phyloP scores from a whole-genome alignment of 306 rosid genomes.

The Sophora flavescens region DNA sequence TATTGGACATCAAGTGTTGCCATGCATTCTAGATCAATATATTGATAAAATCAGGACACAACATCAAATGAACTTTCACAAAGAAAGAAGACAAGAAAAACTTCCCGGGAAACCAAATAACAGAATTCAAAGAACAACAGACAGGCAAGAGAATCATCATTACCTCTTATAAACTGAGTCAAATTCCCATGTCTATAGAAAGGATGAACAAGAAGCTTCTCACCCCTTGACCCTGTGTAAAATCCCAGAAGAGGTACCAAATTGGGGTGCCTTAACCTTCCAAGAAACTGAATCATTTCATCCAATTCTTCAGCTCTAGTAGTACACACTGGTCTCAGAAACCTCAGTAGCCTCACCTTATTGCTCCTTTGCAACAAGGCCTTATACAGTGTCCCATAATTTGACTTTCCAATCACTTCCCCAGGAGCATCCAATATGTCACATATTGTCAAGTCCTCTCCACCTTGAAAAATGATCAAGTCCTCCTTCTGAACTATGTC shows the following conservation, averaged over 20 bases:
- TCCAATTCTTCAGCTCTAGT: conserved; percentile 67
- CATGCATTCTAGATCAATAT: conserved; percentile 19
- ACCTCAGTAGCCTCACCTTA: conserved; percentile 79
- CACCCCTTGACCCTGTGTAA: conserved; percentile 93
- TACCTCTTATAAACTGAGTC: conserved; percentile 84
- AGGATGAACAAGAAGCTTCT: conserved; percentile 94
- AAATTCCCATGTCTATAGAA: conserved; percentile 77
- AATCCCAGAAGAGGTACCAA: conserved; percentile 93
- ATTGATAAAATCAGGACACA: conserved; percentile 36
- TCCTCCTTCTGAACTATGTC: conserved; percentile 60
- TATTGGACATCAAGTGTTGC: conserved; percentile 28
- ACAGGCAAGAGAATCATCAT: conserved; percentile 15
- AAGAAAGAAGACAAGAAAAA: conserved; percentile 19
- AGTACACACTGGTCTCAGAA: conserved; percentile 84
- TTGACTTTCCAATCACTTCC: conserved; percentile 94
- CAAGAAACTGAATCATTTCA: conserved; percentile 68
- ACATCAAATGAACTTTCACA: conserved; percentile 22
- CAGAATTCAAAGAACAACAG: conserved; percentile 29
- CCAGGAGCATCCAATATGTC: conserved; percentile 98
- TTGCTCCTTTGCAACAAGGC: conserved; percentile 78
- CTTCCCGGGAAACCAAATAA: conserved; percentile 28
- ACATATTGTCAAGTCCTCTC: conserved; percentile 72
- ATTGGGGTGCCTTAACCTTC: conserved; percentile 74
- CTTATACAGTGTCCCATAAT: conserved; percentile 85
- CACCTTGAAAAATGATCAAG: conserved; percentile 72